These are phyloP conservation scores for Lathyrus tuberosus DNA, from an alignment of 306 rosid species.

Conservation along the genomic window DNA sequence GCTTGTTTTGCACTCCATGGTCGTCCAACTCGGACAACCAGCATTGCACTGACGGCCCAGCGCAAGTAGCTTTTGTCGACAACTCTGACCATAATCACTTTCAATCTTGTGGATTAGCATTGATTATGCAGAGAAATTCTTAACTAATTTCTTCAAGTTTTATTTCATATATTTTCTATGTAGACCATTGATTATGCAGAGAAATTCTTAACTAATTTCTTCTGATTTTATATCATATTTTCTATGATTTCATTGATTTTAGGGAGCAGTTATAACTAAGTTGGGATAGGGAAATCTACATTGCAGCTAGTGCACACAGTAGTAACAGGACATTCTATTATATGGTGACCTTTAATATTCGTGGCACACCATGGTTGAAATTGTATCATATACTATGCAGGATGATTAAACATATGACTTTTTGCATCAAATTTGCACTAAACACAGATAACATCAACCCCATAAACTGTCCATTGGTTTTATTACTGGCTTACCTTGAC, in stretches of 20 bases:
- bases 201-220: no score
- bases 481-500: constrained; percentile 61
- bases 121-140: no score
- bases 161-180: no score
- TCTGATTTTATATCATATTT: no score
- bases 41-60: background rate
- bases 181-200: no score
- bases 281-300: no score
- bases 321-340: no score
- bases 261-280: no score
- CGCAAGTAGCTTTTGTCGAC: background rate
- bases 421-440: constrained; percentile 33
- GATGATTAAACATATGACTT: background rate
- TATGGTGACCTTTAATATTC: background rate
- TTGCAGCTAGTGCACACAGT: no score
- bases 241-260: no score
- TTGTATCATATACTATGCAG: background rate
- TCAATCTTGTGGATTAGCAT: background rate
- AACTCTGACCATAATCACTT: background rate
- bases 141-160: no score
- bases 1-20: background rate
- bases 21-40: background rate
- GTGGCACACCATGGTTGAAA: constrained; percentile 7
- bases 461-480: constrained; percentile 19
- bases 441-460: constrained; percentile 23